Evolutionary conservation across 345 rosid species (phyloP), one percentile per base, ranked within the genome.

Genomic region (Camelina neglecta): DNA sequence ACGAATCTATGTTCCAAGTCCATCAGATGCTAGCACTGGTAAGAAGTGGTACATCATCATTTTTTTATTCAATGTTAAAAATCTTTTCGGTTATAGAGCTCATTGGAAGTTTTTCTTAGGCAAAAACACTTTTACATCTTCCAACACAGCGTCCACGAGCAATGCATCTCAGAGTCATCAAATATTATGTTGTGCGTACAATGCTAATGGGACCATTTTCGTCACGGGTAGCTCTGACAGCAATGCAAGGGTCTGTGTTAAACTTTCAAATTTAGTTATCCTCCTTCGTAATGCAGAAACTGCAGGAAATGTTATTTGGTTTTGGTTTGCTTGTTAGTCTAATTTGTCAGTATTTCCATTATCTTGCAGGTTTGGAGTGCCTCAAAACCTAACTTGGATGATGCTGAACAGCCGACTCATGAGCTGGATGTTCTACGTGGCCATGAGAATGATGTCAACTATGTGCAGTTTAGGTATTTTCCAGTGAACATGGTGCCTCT

Each of bases 201-300:
- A 95, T 82, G 96, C 96, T 72, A 90, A 88, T 87, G 99, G 99
- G 80, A 92, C 97, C 78, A 92, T 95, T 56, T 95, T 95, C 69
- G 99, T 95, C 81, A 92, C 99, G 16, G 99, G 99, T 63, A 95
- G 99, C 86, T 89, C 97, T 73, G 99, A 95, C 83, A 89, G 92
- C 83, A 87, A 79, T 79, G 97, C 99, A 57, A 88, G 99, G 97
- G 99, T 91, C 83, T 65, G 90, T 83, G 62, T 74, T 72, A 70
- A 75, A 66, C 81, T 62, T 42, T 77, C 42, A 77, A 71, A 60
- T 71, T 65, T 73, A 73, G 41, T 73, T 73, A 53, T 68, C 64
- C 63, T 60, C 60, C 63, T 65, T 73, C 41, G 70, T 78, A 44
- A 67, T 59, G 31, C 56, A 67, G 73, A 50, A 65, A 60, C 77